Evolutionary conservation across 2,329 filamentous ascomycete genomes (phyloP), one percentile per base, ranked within the genome.

Genomic region (Aureobasidium subglaciale): DNA sequence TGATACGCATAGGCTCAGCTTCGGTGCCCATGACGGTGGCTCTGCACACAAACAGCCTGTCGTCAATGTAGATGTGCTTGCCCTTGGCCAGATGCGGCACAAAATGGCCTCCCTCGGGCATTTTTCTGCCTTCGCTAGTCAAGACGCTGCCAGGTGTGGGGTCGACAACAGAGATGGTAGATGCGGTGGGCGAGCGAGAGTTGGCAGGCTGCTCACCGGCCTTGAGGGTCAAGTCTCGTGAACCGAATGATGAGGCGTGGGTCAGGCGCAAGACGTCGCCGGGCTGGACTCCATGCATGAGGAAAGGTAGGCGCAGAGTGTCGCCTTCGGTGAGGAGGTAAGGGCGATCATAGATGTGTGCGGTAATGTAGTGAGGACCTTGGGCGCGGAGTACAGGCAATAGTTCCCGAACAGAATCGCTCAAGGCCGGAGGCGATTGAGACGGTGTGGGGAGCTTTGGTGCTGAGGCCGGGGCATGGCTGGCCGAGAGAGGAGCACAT

Each of bases 181-280:
- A 57, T 9, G 55, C 62, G 13, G 64, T 65, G 11, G 59, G 58
- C 35, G 64, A 67, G 43, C 64, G 67, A 40, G 48, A 22, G 8
- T 37, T 40, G 13, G 66, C 56, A 56, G 63, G 45, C n/a, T 87
- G 84, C 4, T 80, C 75, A 5, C 88, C 88, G 1, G 76, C 73
- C 70, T 90, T 88, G 60, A 97, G 77, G 5, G 92, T 96, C 73
- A 88, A 95, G 70, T 97, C 92, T 60, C 93, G 81, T 62, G 86
- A 92, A 25, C 93, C 93, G 41, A 99, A 74, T 54, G 86, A 77
- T 37, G 83, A 86, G 22, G 90, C 93, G 56, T 90, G 86, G 74
- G 96, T 92, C 57, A 99, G 79, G 6, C 91, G 87, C 58, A 99
- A 78, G 34, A 95, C 76, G 68, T 97, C 92, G 27, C 93, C 93